A percentile compares a stretch with the other conserved stretches of the same genome.
Evolutionary conservation across 2,329 filamentous ascomycete genomes (phyloP).

Genomic region (Acrodontium crateriforme): DNA sequence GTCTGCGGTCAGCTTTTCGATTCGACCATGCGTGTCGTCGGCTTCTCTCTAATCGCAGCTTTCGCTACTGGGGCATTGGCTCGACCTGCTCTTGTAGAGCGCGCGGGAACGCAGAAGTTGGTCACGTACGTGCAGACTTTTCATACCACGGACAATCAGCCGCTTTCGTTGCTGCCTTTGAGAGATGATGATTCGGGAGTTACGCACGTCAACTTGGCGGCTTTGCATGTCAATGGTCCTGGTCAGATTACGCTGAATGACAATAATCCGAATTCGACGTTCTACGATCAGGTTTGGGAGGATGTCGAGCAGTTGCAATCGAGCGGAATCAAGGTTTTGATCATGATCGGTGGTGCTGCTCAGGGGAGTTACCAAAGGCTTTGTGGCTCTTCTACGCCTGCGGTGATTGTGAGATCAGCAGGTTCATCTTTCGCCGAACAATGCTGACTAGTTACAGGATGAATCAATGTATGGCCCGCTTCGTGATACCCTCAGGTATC

Average conservation of each 20-base stretch:
- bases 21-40: too few species aligned
- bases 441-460: conserved; percentile 9
- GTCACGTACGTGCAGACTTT: conserved; percentile 19
- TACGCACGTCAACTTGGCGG: conserved; percentile 17
- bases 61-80: too few species aligned
- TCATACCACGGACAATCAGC: conserved; percentile 9
- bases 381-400: conserved; percentile 9
- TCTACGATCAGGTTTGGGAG: conserved; percentile 13
- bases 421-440: too few species aligned
- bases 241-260: conserved; percentile 18
- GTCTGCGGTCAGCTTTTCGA: too few species aligned
- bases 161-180: conserved; percentile 15
- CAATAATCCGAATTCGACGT: conserved; percentile 10
- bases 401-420: conserved; percentile 3
- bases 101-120: too few species aligned
- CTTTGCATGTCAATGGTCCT: conserved; percentile 16
- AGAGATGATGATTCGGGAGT: conserved; percentile 13
- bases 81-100: too few species aligned
- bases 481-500: conserved; percentile 11
- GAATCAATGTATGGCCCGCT: conserved; percentile 18
- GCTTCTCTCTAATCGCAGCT: too few species aligned
- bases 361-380: conserved; percentile 15
- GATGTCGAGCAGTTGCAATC: conserved; percentile 14
- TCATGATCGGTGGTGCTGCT: conserved; percentile 21
- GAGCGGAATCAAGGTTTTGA: conserved; percentile 17